Percentiles rank a stretch among this genome's conserved stretches.
Conservation (phyloP, 768 basidiomycete genomes). For the Sarcomyxa edulis region DNA sequence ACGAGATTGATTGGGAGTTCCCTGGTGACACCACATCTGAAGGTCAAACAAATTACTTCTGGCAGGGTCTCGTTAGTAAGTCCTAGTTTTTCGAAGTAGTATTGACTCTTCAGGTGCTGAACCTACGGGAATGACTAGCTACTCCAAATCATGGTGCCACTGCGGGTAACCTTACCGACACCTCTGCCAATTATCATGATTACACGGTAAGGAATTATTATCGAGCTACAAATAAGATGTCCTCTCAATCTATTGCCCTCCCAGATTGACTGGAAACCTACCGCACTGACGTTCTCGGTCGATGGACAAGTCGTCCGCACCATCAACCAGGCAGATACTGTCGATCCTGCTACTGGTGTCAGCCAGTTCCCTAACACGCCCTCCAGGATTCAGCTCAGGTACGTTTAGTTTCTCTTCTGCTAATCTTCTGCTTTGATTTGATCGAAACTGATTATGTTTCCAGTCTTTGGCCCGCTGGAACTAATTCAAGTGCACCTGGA, state of each 20-base stretch:
- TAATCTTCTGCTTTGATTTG: neutral
- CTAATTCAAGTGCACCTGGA: conserved; percentile 51
- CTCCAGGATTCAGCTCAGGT: conserved; percentile 78
- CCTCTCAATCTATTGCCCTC: no score
- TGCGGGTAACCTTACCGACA: conserved; percentile 49
- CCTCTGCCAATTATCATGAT: conserved; percentile 68
- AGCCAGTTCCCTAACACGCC: conserved; percentile 72
- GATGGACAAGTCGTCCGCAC: conserved; percentile 72
- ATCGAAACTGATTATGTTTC: conserved; percentile 9
- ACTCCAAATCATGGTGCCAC: conserved; percentile 43
- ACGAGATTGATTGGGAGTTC: conserved; percentile 88
- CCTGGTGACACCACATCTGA: conserved; percentile 56
- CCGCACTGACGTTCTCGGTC: conserved; percentile 58
- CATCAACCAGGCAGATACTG: conserved; percentile 51
- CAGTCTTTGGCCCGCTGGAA: conserved; percentile 82
- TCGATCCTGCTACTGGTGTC: conserved; percentile 54
- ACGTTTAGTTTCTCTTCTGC: conserved; percentile 12
- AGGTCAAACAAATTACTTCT: conserved; percentile 80
- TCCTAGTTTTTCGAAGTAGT: conserved; percentile 13
- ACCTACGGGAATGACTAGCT: conserved; percentile 22
- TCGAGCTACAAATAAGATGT: no score
- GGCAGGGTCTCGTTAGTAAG: conserved; percentile 68
- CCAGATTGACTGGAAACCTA: conserved; percentile 79
- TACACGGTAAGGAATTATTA: conserved; percentile 70
- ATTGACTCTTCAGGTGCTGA: conserved; percentile 1